These are phyloP conservation scores for Cupressus sempervirens DNA, from an alignment of 75 land plant species.

Conservation along the genomic window DNA sequence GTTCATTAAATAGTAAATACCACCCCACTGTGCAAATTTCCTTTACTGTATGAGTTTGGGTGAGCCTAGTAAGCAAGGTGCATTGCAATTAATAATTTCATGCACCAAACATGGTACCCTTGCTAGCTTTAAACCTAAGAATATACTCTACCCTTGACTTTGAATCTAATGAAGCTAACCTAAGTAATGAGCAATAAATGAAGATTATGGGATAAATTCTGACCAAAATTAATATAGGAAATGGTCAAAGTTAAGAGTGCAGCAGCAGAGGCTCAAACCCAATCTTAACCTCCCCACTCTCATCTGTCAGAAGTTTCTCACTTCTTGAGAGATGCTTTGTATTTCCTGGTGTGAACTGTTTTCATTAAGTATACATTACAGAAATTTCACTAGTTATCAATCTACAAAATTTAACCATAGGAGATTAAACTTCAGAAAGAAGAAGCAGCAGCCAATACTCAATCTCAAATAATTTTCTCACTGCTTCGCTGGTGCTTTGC, in stretches of 20 bases:
- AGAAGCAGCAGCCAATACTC: background rate
- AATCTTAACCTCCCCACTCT: background rate
- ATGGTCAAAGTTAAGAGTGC: background rate
- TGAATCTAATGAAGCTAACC: background rate
- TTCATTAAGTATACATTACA: too few species aligned
- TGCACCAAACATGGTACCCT: background rate
- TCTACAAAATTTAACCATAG: background rate
- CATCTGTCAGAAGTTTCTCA: background rate
- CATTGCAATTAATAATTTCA: background rate
- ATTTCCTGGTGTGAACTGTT: background rate
- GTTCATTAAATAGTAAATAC: background rate
- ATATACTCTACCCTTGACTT: background rate
- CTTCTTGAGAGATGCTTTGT: background rate
- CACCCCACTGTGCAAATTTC: background rate
- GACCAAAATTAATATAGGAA: background rate
- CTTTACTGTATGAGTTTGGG: background rate
- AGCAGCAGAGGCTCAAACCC: background rate
- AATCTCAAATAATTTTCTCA: background rate
- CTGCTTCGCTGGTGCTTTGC: background rate
- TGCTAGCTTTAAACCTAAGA: background rate
- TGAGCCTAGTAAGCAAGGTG: background rate
- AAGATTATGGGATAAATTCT: background rate
- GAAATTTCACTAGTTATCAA: too few species aligned
- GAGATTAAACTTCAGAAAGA: background rate
- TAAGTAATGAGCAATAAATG: background rate